Evolutionary conservation across 306 rosid species (phyloP).

Genomic region (Alnus glutinosa): DNA sequence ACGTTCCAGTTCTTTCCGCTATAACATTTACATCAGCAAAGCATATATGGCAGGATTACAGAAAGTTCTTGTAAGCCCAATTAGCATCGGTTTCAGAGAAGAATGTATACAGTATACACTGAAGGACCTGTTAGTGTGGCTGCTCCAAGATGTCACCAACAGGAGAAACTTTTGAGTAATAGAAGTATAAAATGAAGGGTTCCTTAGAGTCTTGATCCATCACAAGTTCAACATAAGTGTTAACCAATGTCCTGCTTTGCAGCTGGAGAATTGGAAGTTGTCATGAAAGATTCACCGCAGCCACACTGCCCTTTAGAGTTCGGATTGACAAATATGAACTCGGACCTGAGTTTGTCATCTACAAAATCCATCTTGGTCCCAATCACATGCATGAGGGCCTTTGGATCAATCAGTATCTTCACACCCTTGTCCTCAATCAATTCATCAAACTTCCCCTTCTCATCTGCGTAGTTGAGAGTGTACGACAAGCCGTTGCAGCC

Average conservation of each 20-base stretch:
- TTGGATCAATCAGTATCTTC: slow-evolving; percentile 86
- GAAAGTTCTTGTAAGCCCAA: slow-evolving; percentile 18
- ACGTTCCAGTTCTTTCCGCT: neutral
- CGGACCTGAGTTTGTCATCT: slow-evolving; percentile 91
- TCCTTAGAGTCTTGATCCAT: slow-evolving; percentile 7
- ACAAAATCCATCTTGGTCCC: slow-evolving; percentile 98
- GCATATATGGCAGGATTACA: slow-evolving; percentile 26
- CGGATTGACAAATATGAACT: slow-evolving; percentile 88
- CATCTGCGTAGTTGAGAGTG: slow-evolving; percentile 44
- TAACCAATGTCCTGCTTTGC: slow-evolving; percentile 43
- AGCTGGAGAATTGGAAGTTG: slow-evolving; percentile 51
- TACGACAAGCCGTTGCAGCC: slow-evolving; percentile 48
- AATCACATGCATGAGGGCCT: slow-evolving; percentile 97
- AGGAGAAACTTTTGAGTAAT: neutral
- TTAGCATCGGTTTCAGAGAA: slow-evolving; percentile 31
- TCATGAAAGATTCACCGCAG: slow-evolving; percentile 93
- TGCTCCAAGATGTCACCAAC: slow-evolving; percentile 15
- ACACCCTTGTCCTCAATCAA: slow-evolving; percentile 90
- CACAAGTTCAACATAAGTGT: slow-evolving; percentile 13
- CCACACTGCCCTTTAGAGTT: slow-evolving; percentile 98
- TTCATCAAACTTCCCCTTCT: slow-evolving; percentile 90
- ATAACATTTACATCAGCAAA: slow-evolving; percentile 23
- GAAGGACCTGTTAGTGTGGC: slow-evolving; percentile 14
- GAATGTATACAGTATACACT: neutral
- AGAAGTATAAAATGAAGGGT: slow-evolving; percentile 20